These are phyloP conservation scores for Dictyostelium citrinum DNA, from an alignment of 78 protist species.

Conservation along the genomic window DNA sequence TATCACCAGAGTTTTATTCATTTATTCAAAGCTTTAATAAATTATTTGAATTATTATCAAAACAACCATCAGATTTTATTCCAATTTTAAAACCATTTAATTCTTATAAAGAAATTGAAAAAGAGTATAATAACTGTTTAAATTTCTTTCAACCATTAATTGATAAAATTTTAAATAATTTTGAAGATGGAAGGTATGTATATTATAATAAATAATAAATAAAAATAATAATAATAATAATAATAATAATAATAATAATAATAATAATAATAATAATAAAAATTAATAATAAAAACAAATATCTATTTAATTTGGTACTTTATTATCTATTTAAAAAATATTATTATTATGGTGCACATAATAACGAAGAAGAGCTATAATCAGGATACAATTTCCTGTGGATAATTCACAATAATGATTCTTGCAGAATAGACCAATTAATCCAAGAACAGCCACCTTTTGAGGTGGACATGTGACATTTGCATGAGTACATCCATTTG, in stretches of 20 bases:
- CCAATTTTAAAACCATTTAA: not conserved
- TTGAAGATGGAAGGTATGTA: no score
- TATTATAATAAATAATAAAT: no score
- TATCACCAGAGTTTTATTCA: not conserved
- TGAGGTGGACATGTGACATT: not conserved
- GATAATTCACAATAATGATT: not conserved
- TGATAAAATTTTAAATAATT: no score
- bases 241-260: no score
- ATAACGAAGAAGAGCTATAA: no score
- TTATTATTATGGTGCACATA: no score
- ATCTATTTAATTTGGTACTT: no score
- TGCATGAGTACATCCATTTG: not conserved
- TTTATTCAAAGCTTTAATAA: not conserved
- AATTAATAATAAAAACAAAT: no score
- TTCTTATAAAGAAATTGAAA: not conserved
- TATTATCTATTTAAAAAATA: no score
- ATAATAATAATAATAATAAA: no score
- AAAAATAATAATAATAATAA: no score
- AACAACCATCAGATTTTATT: slow-evolving; percentile 26
- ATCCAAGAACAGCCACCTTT: not conserved
- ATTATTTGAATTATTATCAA: not conserved
- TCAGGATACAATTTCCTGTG: not conserved
- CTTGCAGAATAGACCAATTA: not conserved
- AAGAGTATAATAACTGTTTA: not conserved
- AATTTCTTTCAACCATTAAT: not conserved